phyloP scores from a whole-genome alignment of 1,284 basidiomycete species.

The Apiotrichum sp. region DNA sequence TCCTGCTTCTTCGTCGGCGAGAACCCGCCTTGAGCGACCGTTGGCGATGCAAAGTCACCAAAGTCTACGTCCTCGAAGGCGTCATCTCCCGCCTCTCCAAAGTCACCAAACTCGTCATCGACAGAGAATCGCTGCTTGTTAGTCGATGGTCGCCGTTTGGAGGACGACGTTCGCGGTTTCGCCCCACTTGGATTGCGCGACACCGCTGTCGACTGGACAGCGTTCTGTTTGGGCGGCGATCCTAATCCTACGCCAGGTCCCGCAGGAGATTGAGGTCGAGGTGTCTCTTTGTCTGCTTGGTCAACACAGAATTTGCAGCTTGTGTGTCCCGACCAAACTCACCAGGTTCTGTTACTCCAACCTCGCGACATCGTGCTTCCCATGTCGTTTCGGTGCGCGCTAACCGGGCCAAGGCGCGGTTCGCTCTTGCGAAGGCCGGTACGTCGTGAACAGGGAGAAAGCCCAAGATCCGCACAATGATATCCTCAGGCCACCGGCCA shows the following conservation, averaged over 20 bases:
- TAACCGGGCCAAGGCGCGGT: conserved; percentile 60
- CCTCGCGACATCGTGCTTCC: conserved; percentile 61
- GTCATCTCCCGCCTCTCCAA: conserved; percentile 29
- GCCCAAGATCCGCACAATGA: conserved; percentile 66
- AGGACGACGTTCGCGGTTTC: not conserved
- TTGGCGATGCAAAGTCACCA: conserved; percentile 61
- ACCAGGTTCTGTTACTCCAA: conserved; percentile 49
- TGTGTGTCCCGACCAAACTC: not conserved
- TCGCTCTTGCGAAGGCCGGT: conserved; percentile 63
- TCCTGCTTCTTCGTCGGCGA: conserved; percentile 23
- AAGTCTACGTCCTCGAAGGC: conserved; percentile 69
- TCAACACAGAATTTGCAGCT: not conserved
- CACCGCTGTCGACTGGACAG: not conserved
- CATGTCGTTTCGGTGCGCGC: conserved; percentile 66
- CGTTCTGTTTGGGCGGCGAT: not conserved
- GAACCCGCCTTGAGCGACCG: conserved; percentile 31
- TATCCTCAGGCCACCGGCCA: conserved; percentile 68
- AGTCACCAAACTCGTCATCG: conserved; percentile 42
- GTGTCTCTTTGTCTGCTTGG: conserved; percentile 3
- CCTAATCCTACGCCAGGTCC: not conserved
- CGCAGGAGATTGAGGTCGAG: not conserved
- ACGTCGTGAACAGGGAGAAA: conserved; percentile 72
- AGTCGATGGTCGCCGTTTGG: not conserved
- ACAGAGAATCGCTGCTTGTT: conserved; percentile 17
- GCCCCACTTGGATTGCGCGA: not conserved